Evolutionary conservation across 2,329 filamentous ascomycete species (phyloP).

Genomic region (Nothophoma quercina): DNA sequence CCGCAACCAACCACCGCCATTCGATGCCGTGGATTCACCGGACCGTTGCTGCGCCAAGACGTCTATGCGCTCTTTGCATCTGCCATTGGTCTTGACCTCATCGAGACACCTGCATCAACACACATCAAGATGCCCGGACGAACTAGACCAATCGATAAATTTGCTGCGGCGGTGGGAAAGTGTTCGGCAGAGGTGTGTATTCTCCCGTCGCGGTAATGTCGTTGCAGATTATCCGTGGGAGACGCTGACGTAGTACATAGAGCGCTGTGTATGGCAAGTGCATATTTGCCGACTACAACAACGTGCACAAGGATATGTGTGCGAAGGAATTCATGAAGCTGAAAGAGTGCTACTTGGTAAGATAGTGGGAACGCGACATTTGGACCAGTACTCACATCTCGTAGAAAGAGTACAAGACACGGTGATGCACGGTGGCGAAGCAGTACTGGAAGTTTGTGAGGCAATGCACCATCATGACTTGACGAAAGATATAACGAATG

Average conservation of each 20-base stretch:
- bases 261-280: slow-evolving; percentile 89
- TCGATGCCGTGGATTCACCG: slow-evolving; percentile 4
- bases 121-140: slow-evolving; percentile 43
- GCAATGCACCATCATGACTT: not conserved
- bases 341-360: slow-evolving; percentile 87
- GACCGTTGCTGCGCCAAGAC: slow-evolving; percentile 10
- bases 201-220: too few relatives aligned
- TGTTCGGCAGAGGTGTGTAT: slow-evolving; percentile 71
- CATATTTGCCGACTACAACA: slow-evolving; percentile 87
- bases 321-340: slow-evolving; percentile 81
- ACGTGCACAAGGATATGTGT: slow-evolving; percentile 91
- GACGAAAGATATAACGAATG: not conserved
- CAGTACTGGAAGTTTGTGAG: not conserved
- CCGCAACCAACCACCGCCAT: slow-evolving; percentile 8
- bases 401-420: slow-evolving; percentile 43
- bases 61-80: slow-evolving; percentile 19
- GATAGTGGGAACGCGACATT: slow-evolving; percentile 26
- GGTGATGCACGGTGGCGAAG: slow-evolving; percentile 23
- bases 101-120: slow-evolving; percentile 11
- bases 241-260: slow-evolving; percentile 57
- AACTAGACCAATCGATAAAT: slow-evolving; percentile 71
- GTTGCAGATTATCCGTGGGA: too few relatives aligned
- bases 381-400: not conserved
- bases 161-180: slow-evolving; percentile 70
- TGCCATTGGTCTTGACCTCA: slow-evolving; percentile 15